Evolutionary conservation across 768 basidiomycete genomes (phyloP).

Genomic region (Daedaleopsis sinensis): DNA sequence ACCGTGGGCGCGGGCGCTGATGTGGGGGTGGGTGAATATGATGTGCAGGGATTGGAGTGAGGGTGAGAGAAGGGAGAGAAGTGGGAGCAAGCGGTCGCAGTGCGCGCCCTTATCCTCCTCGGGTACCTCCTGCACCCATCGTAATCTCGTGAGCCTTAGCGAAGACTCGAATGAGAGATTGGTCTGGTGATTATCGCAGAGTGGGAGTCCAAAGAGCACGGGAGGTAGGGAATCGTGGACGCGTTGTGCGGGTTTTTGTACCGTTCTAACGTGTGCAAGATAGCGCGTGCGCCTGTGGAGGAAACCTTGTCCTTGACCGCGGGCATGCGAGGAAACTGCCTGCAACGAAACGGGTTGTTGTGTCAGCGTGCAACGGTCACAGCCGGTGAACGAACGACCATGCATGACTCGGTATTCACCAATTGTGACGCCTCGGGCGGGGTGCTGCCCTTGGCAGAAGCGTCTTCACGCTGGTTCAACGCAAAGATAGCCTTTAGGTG

Average conservation of each 20-base stretch:
- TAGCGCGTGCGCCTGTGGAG: no score
- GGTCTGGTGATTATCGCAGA: neutral
- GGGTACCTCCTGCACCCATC: constrained; percentile 2
- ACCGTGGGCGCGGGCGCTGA: neutral
- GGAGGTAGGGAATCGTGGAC: neutral
- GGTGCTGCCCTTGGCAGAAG: neutral
- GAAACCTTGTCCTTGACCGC: no score
- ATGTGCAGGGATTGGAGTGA: neutral
- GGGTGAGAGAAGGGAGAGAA: neutral
- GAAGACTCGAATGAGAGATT: no score
- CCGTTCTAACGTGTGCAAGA: no score
- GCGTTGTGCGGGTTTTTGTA: neutral
- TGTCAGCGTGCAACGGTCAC: no score
- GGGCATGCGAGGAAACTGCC: no score
- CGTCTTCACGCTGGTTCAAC: no score
- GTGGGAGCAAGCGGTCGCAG: no score
- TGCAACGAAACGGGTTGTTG: no score
- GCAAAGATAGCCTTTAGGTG: neutral
- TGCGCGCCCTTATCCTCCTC: no score
- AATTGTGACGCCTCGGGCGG: neutral
- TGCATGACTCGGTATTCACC: no score
- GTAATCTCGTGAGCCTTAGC: neutral
- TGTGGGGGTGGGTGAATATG: neutral
- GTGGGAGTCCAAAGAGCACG: neutral
- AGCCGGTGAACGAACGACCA: no score